Base-by-base conservation (phyloP, 2,329 filamentous ascomycete genomes). In the Curvularia hawaiiensis region DNA sequence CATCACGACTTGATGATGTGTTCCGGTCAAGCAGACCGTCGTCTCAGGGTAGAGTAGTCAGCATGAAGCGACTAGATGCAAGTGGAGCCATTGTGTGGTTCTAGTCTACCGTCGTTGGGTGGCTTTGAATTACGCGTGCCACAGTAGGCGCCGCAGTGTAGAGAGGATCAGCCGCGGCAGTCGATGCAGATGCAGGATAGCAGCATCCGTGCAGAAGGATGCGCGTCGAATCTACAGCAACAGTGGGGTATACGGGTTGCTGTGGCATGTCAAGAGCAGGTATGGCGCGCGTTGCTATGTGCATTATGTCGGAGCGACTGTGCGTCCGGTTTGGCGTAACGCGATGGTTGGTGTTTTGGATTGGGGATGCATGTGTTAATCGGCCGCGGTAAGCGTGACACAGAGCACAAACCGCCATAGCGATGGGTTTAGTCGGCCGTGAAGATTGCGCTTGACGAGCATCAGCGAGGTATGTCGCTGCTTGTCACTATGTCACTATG, bases 111-210 rank as follows among this genome's bases (percentile, higher is more conserved):
- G 62, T 53, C 60, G 52, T 58, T 44, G 24, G 53, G 57, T 60
- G 51, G 60, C 55, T 64, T 63, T 50, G 53, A 56, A 50, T 56
- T 57, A 65, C 60, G 62, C 62, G 63, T 62, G 62, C 61, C 50
- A 63, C 56, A 59, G 61, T 64, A 67, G 59, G 66, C 61, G 64
- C 61, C 56, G 59, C 61, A 24, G 22, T 56, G 50, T 58, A 51
- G 47, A 50, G 59, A 67, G 44, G 67, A 71, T 71, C 67, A 66
- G 61, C 62, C 60, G 53, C 50, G 64, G 65, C 62, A 58, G 59
- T 61, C 51, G 63, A 64, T n/a, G 28, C 58, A 56, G 54, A 63
- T 57, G 58, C 55, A 52, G 54, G 39, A 44, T 26, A 46, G 51
- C 55, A 55, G 43, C 40, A 51, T 55, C 28, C 33, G 45, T 35